Percentiles rank a stretch among this genome's conserved stretches.
Evolutionary conservation across 805 yeast species (phyloP).

Genomic region (Komagataella pseudopastoris): DNA sequence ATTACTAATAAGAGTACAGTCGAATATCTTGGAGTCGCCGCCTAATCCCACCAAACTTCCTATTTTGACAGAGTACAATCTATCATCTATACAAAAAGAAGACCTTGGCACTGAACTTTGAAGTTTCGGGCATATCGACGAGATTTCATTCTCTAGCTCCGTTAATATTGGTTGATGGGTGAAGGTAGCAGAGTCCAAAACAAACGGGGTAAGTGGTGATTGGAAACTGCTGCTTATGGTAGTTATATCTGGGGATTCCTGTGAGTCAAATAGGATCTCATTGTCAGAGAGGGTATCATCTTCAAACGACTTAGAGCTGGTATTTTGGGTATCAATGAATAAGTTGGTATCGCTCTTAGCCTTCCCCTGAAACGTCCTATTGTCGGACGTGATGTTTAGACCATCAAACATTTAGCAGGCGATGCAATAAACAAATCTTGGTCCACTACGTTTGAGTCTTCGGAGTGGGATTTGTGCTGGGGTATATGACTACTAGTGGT

Average conservation of each 20-base stretch:
- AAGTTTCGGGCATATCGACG: background rate
- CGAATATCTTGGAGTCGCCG: background rate
- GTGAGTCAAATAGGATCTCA: background rate
- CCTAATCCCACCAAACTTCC: background rate
- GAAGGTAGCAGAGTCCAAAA: background rate
- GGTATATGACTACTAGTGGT: background rate
- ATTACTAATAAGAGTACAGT: background rate
- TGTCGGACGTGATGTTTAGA: background rate
- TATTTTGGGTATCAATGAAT: background rate
- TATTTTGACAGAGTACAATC: background rate
- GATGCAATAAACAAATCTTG: background rate
- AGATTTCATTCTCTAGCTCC: background rate
- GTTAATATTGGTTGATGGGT: background rate
- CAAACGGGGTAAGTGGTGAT: background rate
- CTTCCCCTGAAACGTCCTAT: background rate
- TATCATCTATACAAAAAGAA: background rate
- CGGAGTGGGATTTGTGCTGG: background rate
- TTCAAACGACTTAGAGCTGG: background rate
- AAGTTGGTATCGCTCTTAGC: background rate
- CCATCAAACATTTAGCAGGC: background rate
- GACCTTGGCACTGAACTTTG: background rate
- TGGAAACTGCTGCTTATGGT: background rate
- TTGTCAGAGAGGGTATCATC: background rate
- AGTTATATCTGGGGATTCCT: background rate
- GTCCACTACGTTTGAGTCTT: background rate